A percentile compares a stretch with the other conserved stretches of the same genome.
These are phyloP conservation scores for Metschnikowia peoriensis DNA, from an alignment of 805 yeast genomes.

Conservation along the genomic window DNA sequence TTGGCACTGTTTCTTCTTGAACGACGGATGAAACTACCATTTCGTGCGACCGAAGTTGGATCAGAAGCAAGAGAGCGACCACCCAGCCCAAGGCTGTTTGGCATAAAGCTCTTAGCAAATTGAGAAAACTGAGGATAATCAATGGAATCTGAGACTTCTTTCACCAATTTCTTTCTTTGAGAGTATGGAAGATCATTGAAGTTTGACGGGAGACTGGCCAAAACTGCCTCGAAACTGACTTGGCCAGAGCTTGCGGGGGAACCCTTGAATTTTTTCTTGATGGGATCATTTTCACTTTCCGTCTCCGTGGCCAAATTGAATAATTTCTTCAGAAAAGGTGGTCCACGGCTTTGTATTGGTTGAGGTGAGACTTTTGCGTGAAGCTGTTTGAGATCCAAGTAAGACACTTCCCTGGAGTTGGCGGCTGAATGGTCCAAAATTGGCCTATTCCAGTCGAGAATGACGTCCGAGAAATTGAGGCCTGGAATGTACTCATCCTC, in stretches of 20 bases:
- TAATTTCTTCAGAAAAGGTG: slow-evolving; percentile 9
- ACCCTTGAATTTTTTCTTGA: slow-evolving; percentile 25
- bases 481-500: slow-evolving; percentile 80
- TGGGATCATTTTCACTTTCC: slow-evolving; percentile 13
- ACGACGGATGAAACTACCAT: slow-evolving; percentile 31
- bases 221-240: slow-evolving; percentile 39
- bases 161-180: slow-evolving; percentile 49
- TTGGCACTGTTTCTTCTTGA: slow-evolving; percentile 32
- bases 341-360: slow-evolving; percentile 29
- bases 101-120: slow-evolving; percentile 36
- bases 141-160: slow-evolving; percentile 36
- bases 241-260: slow-evolving; percentile 23
- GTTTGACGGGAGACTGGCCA: slow-evolving; percentile 38
- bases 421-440: slow-evolving; percentile 18
- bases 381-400: slow-evolving; percentile 39
- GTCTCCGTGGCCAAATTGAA: slow-evolving; percentile 4
- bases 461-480: slow-evolving; percentile 51
- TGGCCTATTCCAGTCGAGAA: slow-evolving; percentile 55
- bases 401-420: slow-evolving; percentile 34
- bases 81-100: slow-evolving; percentile 24
- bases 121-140: slow-evolving; percentile 45
- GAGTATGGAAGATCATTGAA: slow-evolving; percentile 60
- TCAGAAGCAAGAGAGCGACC: slow-evolving; percentile 19
- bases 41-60: slow-evolving; percentile 15
- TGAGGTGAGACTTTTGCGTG: slow-evolving; percentile 46